These are phyloP conservation scores for Triglochin maritima DNA, from an alignment of 106 monocot species.

Conservation along the genomic window DNA sequence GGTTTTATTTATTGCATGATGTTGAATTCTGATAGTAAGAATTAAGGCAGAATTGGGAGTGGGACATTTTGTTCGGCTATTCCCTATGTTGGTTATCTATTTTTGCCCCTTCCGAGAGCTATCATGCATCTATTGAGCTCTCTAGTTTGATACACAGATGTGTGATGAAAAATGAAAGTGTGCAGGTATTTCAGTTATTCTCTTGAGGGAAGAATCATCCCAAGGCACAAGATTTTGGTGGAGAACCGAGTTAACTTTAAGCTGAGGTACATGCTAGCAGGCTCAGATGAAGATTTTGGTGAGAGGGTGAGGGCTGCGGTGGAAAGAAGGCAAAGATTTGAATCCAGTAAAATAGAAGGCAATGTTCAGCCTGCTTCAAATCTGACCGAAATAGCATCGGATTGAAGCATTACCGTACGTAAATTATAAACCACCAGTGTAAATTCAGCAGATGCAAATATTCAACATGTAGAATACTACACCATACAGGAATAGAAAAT, in stretches of 20 bases:
- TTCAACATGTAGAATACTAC: neutral
- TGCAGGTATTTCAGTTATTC: conserved; percentile 92
- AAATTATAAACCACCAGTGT: neutral
- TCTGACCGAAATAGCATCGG: neutral
- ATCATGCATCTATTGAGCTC: neutral
- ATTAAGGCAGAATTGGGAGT: neutral
- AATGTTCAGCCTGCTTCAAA: neutral
- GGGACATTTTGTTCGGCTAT: neutral
- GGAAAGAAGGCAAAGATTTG: conserved; percentile 55
- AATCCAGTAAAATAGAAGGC: conserved; percentile 25
- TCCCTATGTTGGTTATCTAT: neutral
- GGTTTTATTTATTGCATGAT: too few relatives aligned
- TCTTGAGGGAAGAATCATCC: conserved; percentile 72
- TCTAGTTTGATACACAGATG: too few relatives aligned
- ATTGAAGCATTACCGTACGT: neutral
- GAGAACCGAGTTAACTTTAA: conserved; percentile 71
- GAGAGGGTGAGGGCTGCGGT: conserved; percentile 49
- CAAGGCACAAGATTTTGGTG: conserved; percentile 70
- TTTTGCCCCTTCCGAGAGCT: neutral
- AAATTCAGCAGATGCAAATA: neutral
- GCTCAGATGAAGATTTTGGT: conserved; percentile 60
- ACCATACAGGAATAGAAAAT: too few relatives aligned
- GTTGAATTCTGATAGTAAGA: neutral
- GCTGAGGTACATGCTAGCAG: conserved; percentile 29
- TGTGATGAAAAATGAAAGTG: neutral